phyloP scores from a whole-genome alignment of 306 rosid genomes.

The Abrus pulchellus region DNA sequence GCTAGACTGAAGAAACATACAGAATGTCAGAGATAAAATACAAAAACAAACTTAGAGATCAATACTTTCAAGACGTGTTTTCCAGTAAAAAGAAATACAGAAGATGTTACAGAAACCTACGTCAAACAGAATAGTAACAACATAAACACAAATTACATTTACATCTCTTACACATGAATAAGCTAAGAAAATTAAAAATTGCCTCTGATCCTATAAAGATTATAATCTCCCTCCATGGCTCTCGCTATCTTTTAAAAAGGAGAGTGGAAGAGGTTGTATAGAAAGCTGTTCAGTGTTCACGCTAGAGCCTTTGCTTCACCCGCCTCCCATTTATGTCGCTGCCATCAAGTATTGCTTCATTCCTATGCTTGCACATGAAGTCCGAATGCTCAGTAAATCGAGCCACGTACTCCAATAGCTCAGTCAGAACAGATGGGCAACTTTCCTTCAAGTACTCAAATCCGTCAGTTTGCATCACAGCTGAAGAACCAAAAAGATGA shows the following conservation, averaged over 20 bases:
- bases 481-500: constrained; percentile 51
- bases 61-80: constrained; percentile 43
- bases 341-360: constrained; percentile 79
- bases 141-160: constrained; percentile 60
- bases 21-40: constrained; percentile 19
- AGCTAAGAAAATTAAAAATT: constrained; percentile 46
- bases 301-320: constrained; percentile 88
- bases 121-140: constrained; percentile 35
- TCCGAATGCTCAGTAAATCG: constrained; percentile 77
- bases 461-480: constrained; percentile 94
- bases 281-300: constrained; percentile 40
- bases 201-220: constrained; percentile 52
- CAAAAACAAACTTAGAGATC: constrained; percentile 20
- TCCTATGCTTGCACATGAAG: constrained; percentile 66
- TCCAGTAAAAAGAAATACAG: constrained; percentile 14
- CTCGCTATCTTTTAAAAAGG: constrained; percentile 42
- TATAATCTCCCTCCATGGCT: constrained; percentile 51
- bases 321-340: constrained; percentile 89
- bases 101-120: constrained; percentile 50
- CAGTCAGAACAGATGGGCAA: constrained; percentile 84
- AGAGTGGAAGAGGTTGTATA: constrained; percentile 40
- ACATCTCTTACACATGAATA: constrained; percentile 57
- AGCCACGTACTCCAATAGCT: constrained; percentile 88
- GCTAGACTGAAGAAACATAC: constrained; percentile 25
- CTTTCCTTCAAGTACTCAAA: constrained; percentile 90